phyloP scores from a whole-genome alignment of 306 rosid genomes.

The Sophora flavescens region DNA sequence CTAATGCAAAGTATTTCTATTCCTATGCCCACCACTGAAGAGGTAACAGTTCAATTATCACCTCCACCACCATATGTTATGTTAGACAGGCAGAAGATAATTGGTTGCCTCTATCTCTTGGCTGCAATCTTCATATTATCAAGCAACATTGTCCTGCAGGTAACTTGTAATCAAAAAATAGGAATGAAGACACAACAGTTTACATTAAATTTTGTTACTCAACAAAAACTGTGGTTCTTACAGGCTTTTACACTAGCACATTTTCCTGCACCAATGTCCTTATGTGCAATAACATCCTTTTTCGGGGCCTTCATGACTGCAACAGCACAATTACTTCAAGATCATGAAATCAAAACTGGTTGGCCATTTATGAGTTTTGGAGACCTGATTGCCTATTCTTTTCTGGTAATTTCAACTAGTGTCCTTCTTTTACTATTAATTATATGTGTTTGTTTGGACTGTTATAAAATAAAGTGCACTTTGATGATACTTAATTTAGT shows the following conservation, averaged over 20 bases:
- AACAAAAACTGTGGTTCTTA: not conserved
- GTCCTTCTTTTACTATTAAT: not conserved
- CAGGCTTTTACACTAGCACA: slow-evolving; percentile 72
- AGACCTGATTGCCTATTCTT: slow-evolving; percentile 59
- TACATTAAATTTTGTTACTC: not conserved
- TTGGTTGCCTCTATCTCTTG: slow-evolving; percentile 79
- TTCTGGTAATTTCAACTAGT: slow-evolving; percentile 56
- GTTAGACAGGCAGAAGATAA: slow-evolving; percentile 64
- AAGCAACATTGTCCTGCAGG: slow-evolving; percentile 73
- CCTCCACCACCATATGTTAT: slow-evolving; percentile 26
- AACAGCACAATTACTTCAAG: slow-evolving; percentile 49
- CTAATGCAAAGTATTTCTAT: slow-evolving; percentile 65
- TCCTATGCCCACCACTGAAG: not conserved
- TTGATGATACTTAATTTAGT: not conserved
- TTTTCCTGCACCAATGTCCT: slow-evolving; percentile 82
- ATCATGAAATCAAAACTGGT: slow-evolving; percentile 53
- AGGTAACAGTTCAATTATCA: slow-evolving; percentile 7
- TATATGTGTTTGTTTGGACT: not conserved
- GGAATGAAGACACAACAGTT: not conserved
- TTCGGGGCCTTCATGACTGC: slow-evolving; percentile 61
- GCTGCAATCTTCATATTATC: slow-evolving; percentile 66
- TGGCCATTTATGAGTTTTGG: slow-evolving; percentile 56
- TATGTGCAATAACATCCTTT: slow-evolving; percentile 72
- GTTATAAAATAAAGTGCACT: not conserved
- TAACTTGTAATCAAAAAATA: slow-evolving; percentile 24